Percentiles rank a stretch among this genome's conserved stretches.
These are phyloP conservation scores for Jaltomata sinuosa DNA, from an alignment of 257 asterid genomes.

Conservation along the genomic window DNA sequence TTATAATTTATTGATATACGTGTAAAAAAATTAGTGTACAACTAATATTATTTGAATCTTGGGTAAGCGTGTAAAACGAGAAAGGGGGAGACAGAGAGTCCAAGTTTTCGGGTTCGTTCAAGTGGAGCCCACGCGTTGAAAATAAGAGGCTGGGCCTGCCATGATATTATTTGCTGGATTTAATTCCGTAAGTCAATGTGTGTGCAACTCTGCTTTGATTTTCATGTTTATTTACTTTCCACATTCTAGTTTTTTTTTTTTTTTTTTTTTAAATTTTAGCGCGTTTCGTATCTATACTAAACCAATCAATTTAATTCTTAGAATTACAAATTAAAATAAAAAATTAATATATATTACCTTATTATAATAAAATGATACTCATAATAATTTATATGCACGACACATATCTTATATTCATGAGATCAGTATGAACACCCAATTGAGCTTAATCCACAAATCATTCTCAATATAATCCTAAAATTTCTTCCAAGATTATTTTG, in stretches of 20 bases:
- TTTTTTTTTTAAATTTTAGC: neutral
- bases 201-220: neutral
- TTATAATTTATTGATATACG: too few relatives aligned
- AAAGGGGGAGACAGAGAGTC: neutral
- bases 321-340: too few relatives aligned
- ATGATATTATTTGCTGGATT: neutral
- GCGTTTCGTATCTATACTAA: neutral
- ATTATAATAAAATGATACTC: too few relatives aligned
- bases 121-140: neutral
- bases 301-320: neutral
- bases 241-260: neutral
- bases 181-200: neutral
- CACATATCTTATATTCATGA: neutral
- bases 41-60: neutral
- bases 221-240: neutral
- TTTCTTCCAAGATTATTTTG: too few relatives aligned
- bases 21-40: too few relatives aligned
- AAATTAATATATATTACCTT: too few relatives aligned
- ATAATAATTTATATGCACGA: neutral
- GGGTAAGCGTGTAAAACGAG: neutral
- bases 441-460: too few relatives aligned
- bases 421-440: neutral
- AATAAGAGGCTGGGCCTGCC: neutral
- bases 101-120: neutral
- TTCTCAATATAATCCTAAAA: too few relatives aligned